Percentiles rank a stretch among this genome's conserved stretches.
phyloP scores from a whole-genome alignment of 305 asterid species.

The Petunia hybrid region DNA sequence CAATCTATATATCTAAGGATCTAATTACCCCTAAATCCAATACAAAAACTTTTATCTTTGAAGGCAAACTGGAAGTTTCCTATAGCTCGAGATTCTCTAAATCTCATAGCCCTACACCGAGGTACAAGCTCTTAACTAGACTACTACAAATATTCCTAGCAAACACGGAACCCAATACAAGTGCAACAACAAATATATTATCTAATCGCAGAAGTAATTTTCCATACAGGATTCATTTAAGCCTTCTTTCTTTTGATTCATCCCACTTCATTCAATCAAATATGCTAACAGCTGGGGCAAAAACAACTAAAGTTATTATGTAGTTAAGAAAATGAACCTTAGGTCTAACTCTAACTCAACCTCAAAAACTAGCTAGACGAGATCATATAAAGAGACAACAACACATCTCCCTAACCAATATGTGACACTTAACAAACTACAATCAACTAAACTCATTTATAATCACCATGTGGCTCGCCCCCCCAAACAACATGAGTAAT shows the following conservation, averaged over 20 bases:
- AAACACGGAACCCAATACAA: background rate
- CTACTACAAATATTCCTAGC: background rate
- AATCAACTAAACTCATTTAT: slow-evolving; percentile 9
- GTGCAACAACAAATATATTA: background rate
- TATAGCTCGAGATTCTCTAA: background rate
- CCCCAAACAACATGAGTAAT: background rate
- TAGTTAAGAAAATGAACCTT: too few relatives aligned
- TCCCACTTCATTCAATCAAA: slow-evolving; percentile 1
- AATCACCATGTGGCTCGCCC: background rate
- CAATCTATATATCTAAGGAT: background rate
- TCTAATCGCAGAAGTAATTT: background rate
- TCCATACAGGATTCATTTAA: background rate
- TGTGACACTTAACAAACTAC: background rate
- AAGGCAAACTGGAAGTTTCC: background rate
- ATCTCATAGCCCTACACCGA: background rate
- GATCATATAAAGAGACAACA: too few relatives aligned
- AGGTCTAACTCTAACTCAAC: too few relatives aligned
- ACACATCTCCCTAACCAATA: too few relatives aligned
- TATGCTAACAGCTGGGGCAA: slow-evolving; percentile 1
- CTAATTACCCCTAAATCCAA: background rate
- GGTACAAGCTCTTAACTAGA: background rate
- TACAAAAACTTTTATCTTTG: background rate
- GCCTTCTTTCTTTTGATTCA: background rate
- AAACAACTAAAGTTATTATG: background rate
- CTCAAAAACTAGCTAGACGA: too few relatives aligned